Base-by-base conservation (phyloP, 495 filamentous ascomycete genomes). In the Penicillium taxi region DNA sequence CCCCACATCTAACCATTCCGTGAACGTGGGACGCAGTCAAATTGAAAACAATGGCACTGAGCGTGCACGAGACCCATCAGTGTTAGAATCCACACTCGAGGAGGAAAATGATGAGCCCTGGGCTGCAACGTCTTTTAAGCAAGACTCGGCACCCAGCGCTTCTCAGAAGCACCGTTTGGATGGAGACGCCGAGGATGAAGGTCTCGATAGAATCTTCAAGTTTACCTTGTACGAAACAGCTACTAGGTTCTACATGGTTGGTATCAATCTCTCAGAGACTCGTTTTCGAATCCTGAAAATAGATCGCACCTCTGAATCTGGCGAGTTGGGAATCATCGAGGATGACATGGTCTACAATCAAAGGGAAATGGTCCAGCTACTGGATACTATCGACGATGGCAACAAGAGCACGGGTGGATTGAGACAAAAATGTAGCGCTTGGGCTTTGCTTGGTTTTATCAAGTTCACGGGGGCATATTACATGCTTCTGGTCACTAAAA, bases 401-500 rank as follows among this genome's bases (percentile, higher is more conserved):
- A 96, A 96, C 54, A 91, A 83, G 53, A 79, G 73, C 18, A 84
- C 84, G 1, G 91, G 91, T n/a, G 91, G 91, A 2, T 67, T 98
- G 60, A 90, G 82, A 57, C 72, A 94, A 38, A 85, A 81, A 44
- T 91, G 86, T 59, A 93, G 79, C 35, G 86, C 83, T 15, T 98
- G 87, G 90, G 91, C 91, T 16, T 66, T 98, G 18, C 67, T 98
- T 16, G 91, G 91, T 2, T 96, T 98, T 53, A 88, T 98, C 49
- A 74, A 84, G 36, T 96, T 98, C 53, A 98, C 91, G 5, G 89
- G 86, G 5, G 78, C 84, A n/a, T 95, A 87, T 56, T 98, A 98
- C 47, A 96, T 98, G 89, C 72, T 96, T 6, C 58, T 96, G 28
- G 86, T 95, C 48, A 98, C 90, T 26, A 96, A 96, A 62, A 77